Base-by-base conservation (phyloP, 2,329 filamentous ascomycete genomes). In the Tolypocladium endophyticum region DNA sequence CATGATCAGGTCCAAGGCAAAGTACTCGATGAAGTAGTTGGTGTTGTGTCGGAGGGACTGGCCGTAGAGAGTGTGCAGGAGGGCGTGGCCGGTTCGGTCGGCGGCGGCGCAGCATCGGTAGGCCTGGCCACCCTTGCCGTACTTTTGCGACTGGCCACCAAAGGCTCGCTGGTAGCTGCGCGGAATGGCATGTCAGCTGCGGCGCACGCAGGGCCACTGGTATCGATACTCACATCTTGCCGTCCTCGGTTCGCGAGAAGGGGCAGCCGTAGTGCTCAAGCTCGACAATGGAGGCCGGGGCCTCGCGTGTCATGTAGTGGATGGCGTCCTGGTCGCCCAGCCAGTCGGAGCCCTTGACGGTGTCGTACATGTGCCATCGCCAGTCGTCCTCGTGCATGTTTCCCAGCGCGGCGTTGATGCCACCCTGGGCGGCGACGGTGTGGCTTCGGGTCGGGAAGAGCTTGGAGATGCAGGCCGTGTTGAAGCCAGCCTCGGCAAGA, bases 1-100 rank as follows among this genome's bases (percentile, higher is more conserved):
- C 94, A 97, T 97, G 70, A 99, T 89, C 76, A 97, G 80, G 74
- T 97, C 94, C 67, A 96, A 84, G 69, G 92, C 94, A 75, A 97
- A 99, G 83, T 92, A 97, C 79, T 97, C 94, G 76, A 99, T 97
- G 79, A 99, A 97, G 84, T 97, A 99, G 82, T 97, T 97, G 72
- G 93, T 97, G 83, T 97, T 96, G 84, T 97, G 92, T 73, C 90
- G 84, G 63, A 97, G 85, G 58, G 92, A 97, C 81, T 97, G 93
- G 70, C 94, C 94, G 78, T 97, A 99, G 66, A 99, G 89, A 33
- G 94, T 99, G 84, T 99, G 94, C 58, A 99, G 86, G 67, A 99
- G 89, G 70, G 94, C 94, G 78, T 99, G 94, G 65, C 94, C 94
- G 64, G 94, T 97, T 83, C 93, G 85, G 76, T 99, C 94, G 68